Percentiles rank a stretch among this genome's conserved stretches.
Evolutionary conservation across 208 protist species (phyloP).

Genomic region (Leishmania martiniquensis): DNA sequence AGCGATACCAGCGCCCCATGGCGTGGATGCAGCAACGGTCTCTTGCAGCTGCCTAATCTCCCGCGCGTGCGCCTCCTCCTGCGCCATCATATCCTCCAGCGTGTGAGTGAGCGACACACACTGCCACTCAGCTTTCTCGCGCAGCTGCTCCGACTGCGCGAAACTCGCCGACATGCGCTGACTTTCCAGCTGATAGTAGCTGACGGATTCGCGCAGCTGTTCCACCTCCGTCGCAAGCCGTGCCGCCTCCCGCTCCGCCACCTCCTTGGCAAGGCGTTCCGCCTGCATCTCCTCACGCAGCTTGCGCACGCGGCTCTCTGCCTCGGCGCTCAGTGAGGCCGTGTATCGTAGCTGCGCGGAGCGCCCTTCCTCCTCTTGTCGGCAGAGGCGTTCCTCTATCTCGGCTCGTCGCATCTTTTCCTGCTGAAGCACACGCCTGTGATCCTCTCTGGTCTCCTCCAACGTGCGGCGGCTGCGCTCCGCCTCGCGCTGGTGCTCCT

Average conservation of each 20-base stretch:
- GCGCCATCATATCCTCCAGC: constrained; percentile 47
- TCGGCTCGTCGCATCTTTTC: constrained; percentile 31
- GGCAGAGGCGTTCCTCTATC: constrained; percentile 32
- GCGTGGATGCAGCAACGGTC: constrained; percentile 12
- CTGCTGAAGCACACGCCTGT: constrained; percentile 24
- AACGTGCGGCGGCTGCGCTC: constrained; percentile 26
- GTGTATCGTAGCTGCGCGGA: constrained; percentile 15
- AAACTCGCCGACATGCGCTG: constrained; percentile 21
- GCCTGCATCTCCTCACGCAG: constrained; percentile 35
- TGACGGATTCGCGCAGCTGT: constrained; percentile 24
- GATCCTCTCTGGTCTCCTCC: constrained; percentile 37
- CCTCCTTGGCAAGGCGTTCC: constrained; percentile 27
- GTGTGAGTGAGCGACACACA: constrained; percentile 40
- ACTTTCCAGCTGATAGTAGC: constrained; percentile 37
- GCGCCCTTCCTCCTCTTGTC: constrained; percentile 16
- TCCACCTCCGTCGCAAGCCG: constrained; percentile 29
- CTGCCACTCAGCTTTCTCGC: constrained; percentile 37
- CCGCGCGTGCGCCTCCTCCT: constrained; percentile 42
- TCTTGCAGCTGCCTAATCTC: constrained; percentile 35
- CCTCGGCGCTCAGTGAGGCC: constrained; percentile 17
- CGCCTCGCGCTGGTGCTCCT: constrained; percentile 36
- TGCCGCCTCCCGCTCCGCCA: constrained; percentile 21
- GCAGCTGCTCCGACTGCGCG: constrained; percentile 34
- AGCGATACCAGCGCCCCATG: constrained; percentile 11
- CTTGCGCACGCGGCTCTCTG: constrained; percentile 35